Percentiles rank a stretch among this genome's conserved stretches.
Conservation (phyloP, 202 grass and related monocot genomes). For the Cymbopogon flexuosus region DNA sequence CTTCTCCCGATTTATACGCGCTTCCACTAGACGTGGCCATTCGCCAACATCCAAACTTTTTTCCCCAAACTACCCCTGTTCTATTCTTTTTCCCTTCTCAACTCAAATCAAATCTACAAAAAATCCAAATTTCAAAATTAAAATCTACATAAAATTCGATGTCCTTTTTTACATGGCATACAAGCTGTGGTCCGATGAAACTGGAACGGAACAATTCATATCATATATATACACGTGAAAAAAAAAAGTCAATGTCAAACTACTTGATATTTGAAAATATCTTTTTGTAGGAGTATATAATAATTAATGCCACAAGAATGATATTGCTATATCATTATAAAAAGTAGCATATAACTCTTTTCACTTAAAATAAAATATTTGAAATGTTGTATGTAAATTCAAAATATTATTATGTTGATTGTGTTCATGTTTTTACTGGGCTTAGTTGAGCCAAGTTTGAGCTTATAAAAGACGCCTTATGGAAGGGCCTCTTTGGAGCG, state of each 20-base stretch:
- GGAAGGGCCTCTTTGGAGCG: no score
- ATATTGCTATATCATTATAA: no score
- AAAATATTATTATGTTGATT: no score
- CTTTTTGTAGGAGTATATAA: neutral
- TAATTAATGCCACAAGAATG: neutral
- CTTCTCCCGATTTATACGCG: conserved; percentile 21
- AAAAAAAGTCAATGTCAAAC: neutral
- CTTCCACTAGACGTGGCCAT: conserved; percentile 1
- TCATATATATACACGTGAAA: neutral
- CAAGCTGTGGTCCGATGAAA: neutral
- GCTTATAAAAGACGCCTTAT: no score
- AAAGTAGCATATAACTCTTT: no score
- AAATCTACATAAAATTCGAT: no score
- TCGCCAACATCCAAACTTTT: neutral
- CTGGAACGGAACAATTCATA: neutral
- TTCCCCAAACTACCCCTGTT: conserved; percentile 8
- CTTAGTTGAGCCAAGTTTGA: no score
- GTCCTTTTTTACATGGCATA: neutral
- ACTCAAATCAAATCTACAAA: neutral
- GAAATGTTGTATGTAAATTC: neutral
- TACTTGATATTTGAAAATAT: neutral
- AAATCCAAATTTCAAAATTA: neutral
- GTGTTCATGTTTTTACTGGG: no score
- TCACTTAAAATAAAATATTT: no score
- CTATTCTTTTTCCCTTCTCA: neutral